Evolutionary conservation across 2,329 filamentous ascomycete species (phyloP), one percentile per base, ranked within the genome.

Genomic region (Apiospora pterosperma): DNA sequence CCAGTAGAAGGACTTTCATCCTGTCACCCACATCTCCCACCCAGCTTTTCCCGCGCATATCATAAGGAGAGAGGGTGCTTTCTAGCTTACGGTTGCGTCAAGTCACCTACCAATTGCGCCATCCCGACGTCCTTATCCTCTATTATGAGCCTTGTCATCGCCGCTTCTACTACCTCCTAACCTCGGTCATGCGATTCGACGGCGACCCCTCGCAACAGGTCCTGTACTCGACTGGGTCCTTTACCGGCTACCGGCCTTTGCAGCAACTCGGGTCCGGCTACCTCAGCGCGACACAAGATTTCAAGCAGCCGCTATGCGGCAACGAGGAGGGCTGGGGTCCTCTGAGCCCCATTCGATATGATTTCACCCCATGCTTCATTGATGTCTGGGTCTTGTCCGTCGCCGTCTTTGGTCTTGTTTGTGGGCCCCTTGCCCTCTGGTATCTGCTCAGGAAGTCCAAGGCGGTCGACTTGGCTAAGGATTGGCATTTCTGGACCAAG

Each of bases 281-380:
- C 77, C 84, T 92, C 67, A 83, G 77, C 66, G 79, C 83, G n/a
- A 77, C 79, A 36, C 71, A 76, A 63, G 67, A 76, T 36, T 81
- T 82, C 73, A 80, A 80, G 69, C 91, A 96, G 76, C 88, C 92
- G 65, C 82, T 97, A 77, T 98, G 95, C 80, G 88, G 91, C 76
- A 96, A 97, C 79, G 82, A 84, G 63, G 95, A 98, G 79, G 96
- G 96, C 73, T 99, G 96, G 96, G 96, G 96, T 1, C 96, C 96
- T 25, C 76, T 99, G 75, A 97, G 93, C 78, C 89, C 90, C 39
- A 84, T 89, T 70, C 86, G 95, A 76, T 97, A 93, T 78, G 96
- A 99, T 80, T 93, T 99, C 73, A 98, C 96, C 19, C 95, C 96
- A 44, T 99, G 96, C 82, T 99, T 99, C 76, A 89, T 98, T 72